These are phyloP conservation scores for Tinospora cordifolia DNA, from an alignment of 164 flowering plant species.

Conservation along the genomic window DNA sequence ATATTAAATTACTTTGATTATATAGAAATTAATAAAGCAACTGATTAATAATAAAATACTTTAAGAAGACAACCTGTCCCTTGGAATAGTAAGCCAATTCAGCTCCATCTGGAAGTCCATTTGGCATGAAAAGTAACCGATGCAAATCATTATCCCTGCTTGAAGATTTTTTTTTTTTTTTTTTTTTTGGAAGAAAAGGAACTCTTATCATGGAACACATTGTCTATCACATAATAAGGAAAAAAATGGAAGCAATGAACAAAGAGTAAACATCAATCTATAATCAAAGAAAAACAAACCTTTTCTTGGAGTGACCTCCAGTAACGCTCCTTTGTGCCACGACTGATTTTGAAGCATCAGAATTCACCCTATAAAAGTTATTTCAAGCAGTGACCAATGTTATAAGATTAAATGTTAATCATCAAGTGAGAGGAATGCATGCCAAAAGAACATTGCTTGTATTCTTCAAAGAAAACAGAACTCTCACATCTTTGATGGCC, in stretches of 20 bases:
- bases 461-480: not conserved
- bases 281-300: slow-evolving; percentile 25
- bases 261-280: not conserved
- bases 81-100: slow-evolving; percentile 68
- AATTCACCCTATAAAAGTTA: slow-evolving; percentile 29
- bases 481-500: too few relatives aligned
- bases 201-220: not conserved
- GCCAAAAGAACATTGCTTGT: not conserved
- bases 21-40: not conserved
- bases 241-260: not conserved
- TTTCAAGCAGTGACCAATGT: not conserved
- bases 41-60: not conserved
- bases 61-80: slow-evolving; percentile 52
- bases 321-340: slow-evolving; percentile 25
- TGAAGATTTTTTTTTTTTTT: too few relatives aligned
- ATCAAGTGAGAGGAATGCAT: not conserved
- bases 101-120: slow-evolving; percentile 93
- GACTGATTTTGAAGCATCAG: slow-evolving; percentile 16
- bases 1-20: not conserved
- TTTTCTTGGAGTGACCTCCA: slow-evolving; percentile 43
- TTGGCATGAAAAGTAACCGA: slow-evolving; percentile 70
- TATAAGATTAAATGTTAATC: not conserved
- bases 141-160: slow-evolving; percentile 88
- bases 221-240: not conserved
- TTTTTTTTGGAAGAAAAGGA: too few relatives aligned